Percentiles rank a stretch among this genome's conserved stretches.
Evolutionary conservation across 2,329 filamentous ascomycete species (phyloP).

Genomic region (Fusarium sp.): DNA sequence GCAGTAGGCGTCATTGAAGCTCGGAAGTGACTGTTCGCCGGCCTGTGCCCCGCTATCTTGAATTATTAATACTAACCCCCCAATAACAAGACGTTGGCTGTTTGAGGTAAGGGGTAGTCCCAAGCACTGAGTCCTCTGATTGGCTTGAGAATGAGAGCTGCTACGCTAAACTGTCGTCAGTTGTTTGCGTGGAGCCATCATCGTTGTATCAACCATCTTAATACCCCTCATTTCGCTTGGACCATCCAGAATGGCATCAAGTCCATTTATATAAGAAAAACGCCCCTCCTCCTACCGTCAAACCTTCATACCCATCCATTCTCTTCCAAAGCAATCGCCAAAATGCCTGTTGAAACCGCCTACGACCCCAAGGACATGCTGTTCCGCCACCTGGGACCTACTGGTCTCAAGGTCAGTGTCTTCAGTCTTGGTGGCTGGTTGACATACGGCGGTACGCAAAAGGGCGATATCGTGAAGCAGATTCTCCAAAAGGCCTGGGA

Average conservation of each 20-base stretch:
- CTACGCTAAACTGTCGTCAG: slow-evolving; percentile 22
- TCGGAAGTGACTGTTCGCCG: not conserved
- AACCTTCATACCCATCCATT: not conserved
- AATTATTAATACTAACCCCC: slow-evolving; percentile 20
- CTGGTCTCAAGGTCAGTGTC: slow-evolving; percentile 42
- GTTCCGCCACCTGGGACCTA: slow-evolving; percentile 41
- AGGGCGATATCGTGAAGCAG: slow-evolving; percentile 66
- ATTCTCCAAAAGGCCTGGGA: slow-evolving; percentile 70
- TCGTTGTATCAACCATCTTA: not conserved
- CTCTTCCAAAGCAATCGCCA: not conserved
- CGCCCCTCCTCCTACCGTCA: not conserved
- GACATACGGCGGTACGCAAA: slow-evolving; percentile 62
- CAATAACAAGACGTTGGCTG: not conserved
- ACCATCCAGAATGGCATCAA: slow-evolving; percentile 22
- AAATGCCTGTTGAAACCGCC: slow-evolving; percentile 34
- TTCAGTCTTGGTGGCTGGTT: slow-evolving; percentile 41
- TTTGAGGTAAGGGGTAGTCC: not conserved
- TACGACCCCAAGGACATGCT: slow-evolving; percentile 43
- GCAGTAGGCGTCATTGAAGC: slow-evolving; percentile 19
- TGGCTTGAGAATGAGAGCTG: not conserved
- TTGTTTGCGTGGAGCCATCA: slow-evolving; percentile 20
- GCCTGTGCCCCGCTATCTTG: slow-evolving; percentile 6
- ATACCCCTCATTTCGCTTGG: slow-evolving; percentile 24
- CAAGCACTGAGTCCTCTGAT: not conserved
- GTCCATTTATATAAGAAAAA: not conserved